Percentiles rank a stretch among this genome's conserved stretches.
These are phyloP conservation scores for Petunia hybrid DNA, from an alignment of 305 asterid genomes.

Conservation along the genomic window DNA sequence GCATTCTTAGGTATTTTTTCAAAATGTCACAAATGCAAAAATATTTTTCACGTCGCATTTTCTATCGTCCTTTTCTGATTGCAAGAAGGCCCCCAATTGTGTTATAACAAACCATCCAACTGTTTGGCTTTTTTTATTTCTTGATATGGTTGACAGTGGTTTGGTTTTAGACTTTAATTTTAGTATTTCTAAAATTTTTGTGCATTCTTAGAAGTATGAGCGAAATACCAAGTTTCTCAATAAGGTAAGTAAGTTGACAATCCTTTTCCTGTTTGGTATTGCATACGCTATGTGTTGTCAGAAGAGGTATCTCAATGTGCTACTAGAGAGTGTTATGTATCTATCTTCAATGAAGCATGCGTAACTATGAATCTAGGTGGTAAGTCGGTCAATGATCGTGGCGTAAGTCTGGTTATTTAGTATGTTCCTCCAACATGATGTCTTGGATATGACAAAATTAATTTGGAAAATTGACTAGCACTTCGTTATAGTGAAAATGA, in stretches of 20 bases:
- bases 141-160: conserved; percentile 1
- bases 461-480: neutral
- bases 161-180: neutral
- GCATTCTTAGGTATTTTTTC: too few species aligned
- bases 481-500: conserved; percentile 9
- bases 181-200: neutral
- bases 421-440: neutral
- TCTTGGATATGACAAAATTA: neutral
- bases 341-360: neutral
- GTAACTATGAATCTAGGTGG: neutral
- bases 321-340: neutral
- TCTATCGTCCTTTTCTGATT: neutral
- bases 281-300: neutral
- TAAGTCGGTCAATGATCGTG: neutral
- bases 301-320: neutral
- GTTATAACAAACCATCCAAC: neutral
- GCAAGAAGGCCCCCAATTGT: neutral
- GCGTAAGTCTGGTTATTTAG: neutral
- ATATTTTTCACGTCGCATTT: too few species aligned
- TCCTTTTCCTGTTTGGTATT: neutral
- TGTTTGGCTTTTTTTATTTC: neutral
- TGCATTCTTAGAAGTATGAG: neutral
- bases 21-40: too few species aligned
- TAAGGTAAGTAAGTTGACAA: conserved; percentile 1
- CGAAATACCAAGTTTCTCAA: conserved; percentile 7